phyloP scores from a whole-genome alignment of 208 protist species.

The Naegleria lovaniensis region DNA sequence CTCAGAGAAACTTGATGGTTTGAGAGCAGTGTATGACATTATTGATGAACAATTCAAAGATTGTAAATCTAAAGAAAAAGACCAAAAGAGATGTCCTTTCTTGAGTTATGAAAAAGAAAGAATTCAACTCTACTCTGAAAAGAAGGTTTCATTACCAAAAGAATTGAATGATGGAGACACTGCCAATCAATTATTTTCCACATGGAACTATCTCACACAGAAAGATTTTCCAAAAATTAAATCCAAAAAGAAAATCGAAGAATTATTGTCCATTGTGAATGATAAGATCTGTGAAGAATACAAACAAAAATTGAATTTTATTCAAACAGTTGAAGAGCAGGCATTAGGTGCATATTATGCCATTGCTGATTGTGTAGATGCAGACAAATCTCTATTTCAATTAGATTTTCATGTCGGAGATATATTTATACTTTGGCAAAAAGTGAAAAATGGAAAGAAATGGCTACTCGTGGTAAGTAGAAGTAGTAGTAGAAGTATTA shows the following conservation, averaged over 20 bases:
- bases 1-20: not conserved
- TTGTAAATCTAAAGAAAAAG: not conserved
- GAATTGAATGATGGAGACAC: not conserved
- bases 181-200: not conserved
- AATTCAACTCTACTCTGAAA: not conserved
- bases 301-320: not conserved
- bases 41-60: conserved; percentile 1
- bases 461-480: not conserved
- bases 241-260: not conserved
- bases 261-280: not conserved
- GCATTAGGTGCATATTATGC: not conserved
- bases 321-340: not conserved
- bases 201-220: not conserved
- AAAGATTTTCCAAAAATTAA: not conserved
- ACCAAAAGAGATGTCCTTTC: not conserved
- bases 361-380: not conserved
- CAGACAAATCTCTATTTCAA: not conserved
- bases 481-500: too few relatives aligned
- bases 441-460: not conserved
- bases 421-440: not conserved
- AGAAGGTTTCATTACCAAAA: not conserved
- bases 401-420: not conserved
- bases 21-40: not conserved
- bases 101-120: not conserved
- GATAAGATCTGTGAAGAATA: not conserved